A percentile compares a stretch with the other conserved stretches of the same genome.
phyloP scores from a whole-genome alignment of 345 rosid species.

The Eucalyptus leucophloia region DNA sequence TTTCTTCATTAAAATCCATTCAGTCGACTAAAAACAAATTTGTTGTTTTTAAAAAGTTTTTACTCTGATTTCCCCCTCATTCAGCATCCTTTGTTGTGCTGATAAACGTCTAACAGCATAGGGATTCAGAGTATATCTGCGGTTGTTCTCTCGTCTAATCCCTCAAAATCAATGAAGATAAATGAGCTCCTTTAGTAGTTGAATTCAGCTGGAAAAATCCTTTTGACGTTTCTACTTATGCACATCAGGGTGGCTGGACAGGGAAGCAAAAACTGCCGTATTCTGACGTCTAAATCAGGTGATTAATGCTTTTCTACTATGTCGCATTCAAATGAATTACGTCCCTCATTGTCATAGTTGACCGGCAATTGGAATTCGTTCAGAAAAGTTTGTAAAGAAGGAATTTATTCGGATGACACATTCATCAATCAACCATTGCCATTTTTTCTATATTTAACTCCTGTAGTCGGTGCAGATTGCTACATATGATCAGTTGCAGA shows the following conservation, averaged over 20 bases:
- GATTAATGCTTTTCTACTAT: not conserved
- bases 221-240: not conserved
- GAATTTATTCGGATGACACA: not conserved
- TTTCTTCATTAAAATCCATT: too few relatives aligned
- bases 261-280: conserved; percentile 75
- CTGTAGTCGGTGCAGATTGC: conserved; percentile 43
- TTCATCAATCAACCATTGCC: not conserved
- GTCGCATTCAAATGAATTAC: not conserved
- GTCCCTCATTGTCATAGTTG: not conserved
- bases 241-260: conserved; percentile 71
- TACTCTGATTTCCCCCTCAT: too few relatives aligned
- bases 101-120: not conserved
- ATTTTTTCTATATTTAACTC: not conserved
- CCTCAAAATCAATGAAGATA: rapidly evolving
- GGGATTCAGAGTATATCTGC: not conserved
- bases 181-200: too few relatives aligned
- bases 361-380: not conserved
- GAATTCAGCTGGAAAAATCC: too few relatives aligned
- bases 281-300: conserved; percentile 70
- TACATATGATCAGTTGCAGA: conserved; percentile 78
- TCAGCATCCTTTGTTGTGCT: too few relatives aligned
- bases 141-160: not conserved
- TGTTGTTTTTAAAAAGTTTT: too few relatives aligned
- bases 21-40: rapidly evolving
- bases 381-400: not conserved